phyloP scores from a whole-genome alignment of 2,329 filamentous ascomycete species.

The Pochonia chlamydosporia region DNA sequence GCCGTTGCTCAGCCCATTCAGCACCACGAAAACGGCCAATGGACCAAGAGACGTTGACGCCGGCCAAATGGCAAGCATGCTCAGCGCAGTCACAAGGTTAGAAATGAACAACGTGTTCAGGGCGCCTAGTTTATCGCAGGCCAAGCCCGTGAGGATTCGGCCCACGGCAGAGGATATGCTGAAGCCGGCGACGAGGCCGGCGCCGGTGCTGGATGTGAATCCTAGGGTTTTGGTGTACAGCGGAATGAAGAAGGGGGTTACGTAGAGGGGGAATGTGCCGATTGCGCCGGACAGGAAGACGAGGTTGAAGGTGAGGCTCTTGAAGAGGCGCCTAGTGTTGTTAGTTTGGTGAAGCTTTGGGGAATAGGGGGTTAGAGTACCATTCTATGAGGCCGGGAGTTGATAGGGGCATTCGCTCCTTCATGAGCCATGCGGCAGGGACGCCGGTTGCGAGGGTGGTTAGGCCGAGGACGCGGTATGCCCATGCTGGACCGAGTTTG shows the following conservation, averaged over 20 bases:
- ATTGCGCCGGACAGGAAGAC: constrained; percentile 50
- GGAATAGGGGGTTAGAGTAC: constrained; percentile 22
- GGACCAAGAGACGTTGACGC: constrained; percentile 48
- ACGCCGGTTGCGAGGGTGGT: constrained; percentile 46
- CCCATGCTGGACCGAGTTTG: constrained; percentile 41
- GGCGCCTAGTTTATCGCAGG: constrained; percentile 48
- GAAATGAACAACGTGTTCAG: constrained; percentile 49
- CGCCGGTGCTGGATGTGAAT: constrained; percentile 45
- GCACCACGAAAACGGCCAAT: constrained; percentile 48
- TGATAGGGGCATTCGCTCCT: constrained; percentile 22
- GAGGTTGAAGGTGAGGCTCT: constrained; percentile 41
- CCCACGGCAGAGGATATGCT: constrained; percentile 56
- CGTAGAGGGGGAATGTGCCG: constrained; percentile 54
- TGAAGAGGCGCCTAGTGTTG: constrained; percentile 28
- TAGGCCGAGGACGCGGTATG: constrained; percentile 48
- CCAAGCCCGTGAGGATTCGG: constrained; percentile 46
- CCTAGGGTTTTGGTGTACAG: constrained; percentile 51
- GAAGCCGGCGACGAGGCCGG: constrained; percentile 54
- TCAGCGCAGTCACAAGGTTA: constrained; percentile 46
- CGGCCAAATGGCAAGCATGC: constrained; percentile 58
- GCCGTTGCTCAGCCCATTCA: constrained; percentile 56
- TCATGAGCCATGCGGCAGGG: constrained; percentile 40
- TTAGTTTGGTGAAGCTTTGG: background rate
- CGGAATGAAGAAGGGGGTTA: constrained; percentile 57
- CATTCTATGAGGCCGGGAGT: constrained; percentile 39